Percentiles rank a stretch among this genome's conserved stretches.
Conservation (phyloP, 1,284 basidiomycete species). For the Anthracocystis setariae region DNA sequence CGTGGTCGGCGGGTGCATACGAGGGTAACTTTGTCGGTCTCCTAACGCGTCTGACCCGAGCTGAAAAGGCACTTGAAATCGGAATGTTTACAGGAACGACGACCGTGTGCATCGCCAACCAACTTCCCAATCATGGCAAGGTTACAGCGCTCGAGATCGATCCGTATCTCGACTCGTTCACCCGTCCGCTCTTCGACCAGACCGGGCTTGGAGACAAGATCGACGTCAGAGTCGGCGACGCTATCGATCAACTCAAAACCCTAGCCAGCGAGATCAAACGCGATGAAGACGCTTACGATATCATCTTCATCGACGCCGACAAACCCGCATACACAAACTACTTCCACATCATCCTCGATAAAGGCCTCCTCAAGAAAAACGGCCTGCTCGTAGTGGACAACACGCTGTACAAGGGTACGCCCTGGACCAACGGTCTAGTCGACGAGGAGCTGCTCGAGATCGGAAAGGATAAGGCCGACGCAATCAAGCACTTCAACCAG, state of each 20-base stretch:
- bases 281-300: constrained; percentile 59
- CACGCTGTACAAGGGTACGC: constrained; percentile 64
- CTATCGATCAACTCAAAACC: constrained; percentile 51
- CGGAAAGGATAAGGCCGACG: constrained; percentile 43
- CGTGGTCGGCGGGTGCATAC: constrained; percentile 54
- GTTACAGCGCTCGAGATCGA: constrained; percentile 66
- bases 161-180: constrained; percentile 59
- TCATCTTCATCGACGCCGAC: constrained; percentile 68
- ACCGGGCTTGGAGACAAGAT: constrained; percentile 61
- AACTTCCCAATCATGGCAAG: constrained; percentile 43
- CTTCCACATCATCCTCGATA: constrained; percentile 57
- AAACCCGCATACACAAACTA: constrained; percentile 63
- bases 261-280: constrained; percentile 29
- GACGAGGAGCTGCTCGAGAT: constrained; percentile 27
- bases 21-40: constrained; percentile 55
- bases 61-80: constrained; percentile 54
- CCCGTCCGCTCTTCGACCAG: constrained; percentile 57
- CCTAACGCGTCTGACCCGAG: constrained; percentile 40
- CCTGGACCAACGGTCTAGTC: constrained; percentile 38
- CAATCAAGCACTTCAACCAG: constrained; percentile 63
- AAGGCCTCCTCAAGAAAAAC: constrained; percentile 47
- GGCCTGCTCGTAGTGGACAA: constrained; percentile 67
- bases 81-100: constrained; percentile 63
- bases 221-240: constrained; percentile 60
- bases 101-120: constrained; percentile 52